Percentiles rank a stretch among this genome's conserved stretches.
Evolutionary conservation across 2,329 filamentous ascomycete genomes (phyloP).

Genomic region (Orbilia brochopaga): DNA sequence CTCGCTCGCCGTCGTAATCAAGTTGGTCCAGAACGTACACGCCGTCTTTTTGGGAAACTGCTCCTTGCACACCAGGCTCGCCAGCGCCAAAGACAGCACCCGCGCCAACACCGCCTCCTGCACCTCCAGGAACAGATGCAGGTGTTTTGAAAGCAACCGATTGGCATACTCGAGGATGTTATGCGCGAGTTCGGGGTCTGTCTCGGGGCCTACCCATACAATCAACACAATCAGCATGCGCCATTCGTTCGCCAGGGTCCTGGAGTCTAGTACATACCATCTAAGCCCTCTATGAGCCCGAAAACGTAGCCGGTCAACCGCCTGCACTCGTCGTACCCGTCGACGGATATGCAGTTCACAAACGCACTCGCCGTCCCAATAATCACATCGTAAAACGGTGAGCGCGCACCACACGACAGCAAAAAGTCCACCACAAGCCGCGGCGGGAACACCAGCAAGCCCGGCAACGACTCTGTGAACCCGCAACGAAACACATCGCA

Average conservation of each 20-base stretch:
- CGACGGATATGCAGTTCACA: conserved; percentile 65
- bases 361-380: conserved; percentile 76
- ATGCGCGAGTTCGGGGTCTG: conserved; percentile 74
- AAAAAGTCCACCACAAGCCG: conserved; percentile 72
- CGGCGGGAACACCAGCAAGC: conserved; percentile 77
- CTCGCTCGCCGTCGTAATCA: conserved; percentile 60
- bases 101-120: conserved; percentile 65
- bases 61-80: conserved; percentile 73
- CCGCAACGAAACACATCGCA: conserved; percentile 75
- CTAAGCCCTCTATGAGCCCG: conserved; percentile 69
- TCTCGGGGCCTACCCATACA: conserved; percentile 62
- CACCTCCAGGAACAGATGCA: conserved; percentile 67
- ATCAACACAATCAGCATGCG: background rate
- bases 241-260: conserved; percentile 34
- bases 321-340: conserved; percentile 62
- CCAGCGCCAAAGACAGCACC: conserved; percentile 71
- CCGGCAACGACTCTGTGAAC: conserved; percentile 74
- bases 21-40: conserved; percentile 74
- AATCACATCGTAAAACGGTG: conserved; percentile 71
- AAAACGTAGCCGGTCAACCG: conserved; percentile 67
- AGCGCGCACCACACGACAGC: conserved; percentile 65
- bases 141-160: conserved; percentile 68
- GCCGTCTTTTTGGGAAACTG: conserved; percentile 76
- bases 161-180: conserved; percentile 75
- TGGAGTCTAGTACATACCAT: conserved; percentile 60